Conservation (phyloP, 371 early-diverging fungal species). For the Actinomortierella wolfii region DNA sequence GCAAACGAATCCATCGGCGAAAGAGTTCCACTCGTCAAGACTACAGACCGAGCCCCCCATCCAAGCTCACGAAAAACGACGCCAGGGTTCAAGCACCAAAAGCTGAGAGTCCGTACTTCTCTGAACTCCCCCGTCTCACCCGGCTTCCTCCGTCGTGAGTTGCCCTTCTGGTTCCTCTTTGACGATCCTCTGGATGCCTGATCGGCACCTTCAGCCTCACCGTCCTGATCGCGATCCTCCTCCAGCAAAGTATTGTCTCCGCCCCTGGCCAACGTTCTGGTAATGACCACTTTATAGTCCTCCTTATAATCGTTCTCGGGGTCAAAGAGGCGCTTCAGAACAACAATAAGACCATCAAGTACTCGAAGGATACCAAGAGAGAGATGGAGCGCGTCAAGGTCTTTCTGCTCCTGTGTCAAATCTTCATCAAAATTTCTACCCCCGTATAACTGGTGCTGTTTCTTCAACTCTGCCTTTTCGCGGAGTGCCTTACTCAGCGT, state of each 20-base stretch:
- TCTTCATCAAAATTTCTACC: neutral
- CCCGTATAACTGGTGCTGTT: neutral
- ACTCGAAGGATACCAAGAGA: slow-evolving; percentile 12
- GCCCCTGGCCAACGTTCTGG: slow-evolving; percentile 27
- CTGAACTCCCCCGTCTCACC: slow-evolving; percentile 9
- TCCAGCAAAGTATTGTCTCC: slow-evolving; percentile 1
- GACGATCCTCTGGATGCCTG: slow-evolving; percentile 1
- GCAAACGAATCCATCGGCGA: slow-evolving; percentile 79
- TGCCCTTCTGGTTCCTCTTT: neutral
- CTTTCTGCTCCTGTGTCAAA: neutral
- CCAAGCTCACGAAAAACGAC: slow-evolving; percentile 62
- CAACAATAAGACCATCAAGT: slow-evolving; percentile 45
- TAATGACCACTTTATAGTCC: slow-evolving; percentile 54
- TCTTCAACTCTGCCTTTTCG: slow-evolving; percentile 33
- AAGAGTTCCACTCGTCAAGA: slow-evolving; percentile 89
- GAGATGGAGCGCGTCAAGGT: neutral
- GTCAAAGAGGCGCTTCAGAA: slow-evolving; percentile 47
- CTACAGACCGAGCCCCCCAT: slow-evolving; percentile 57
- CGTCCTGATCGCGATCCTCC: neutral
- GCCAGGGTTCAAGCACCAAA: slow-evolving; percentile 70
- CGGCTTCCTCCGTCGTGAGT: neutral
- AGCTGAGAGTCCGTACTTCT: slow-evolving; percentile 42
- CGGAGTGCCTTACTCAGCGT: slow-evolving; percentile 18
- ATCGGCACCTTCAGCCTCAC: no score
- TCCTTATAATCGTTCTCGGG: slow-evolving; percentile 31